Evolutionary conservation across 495 filamentous ascomycete genomes (phyloP).

Genomic region (Choiromyces venosus): DNA sequence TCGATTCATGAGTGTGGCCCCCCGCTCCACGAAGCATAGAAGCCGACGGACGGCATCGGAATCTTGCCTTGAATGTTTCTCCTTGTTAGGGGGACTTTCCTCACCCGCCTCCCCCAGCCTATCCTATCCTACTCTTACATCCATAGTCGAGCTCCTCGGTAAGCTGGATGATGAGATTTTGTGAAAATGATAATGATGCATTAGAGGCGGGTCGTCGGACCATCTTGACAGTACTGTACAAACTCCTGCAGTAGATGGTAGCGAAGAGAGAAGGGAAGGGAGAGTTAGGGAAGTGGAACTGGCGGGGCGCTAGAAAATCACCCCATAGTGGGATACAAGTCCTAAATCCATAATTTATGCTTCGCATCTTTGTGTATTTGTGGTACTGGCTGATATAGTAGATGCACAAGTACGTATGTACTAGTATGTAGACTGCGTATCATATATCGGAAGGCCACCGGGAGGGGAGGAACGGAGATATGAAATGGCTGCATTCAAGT

Average conservation of each 20-base stretch:
- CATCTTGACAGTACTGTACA: background rate
- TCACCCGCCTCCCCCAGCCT: background rate
- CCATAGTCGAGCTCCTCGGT: background rate
- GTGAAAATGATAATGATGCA: background rate
- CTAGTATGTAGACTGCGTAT: background rate
- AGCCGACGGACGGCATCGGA: conserved; percentile 1
- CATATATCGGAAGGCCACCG: background rate
- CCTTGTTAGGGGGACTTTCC: background rate
- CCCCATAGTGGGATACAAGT: background rate
- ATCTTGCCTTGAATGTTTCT: background rate
- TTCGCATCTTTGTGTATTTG: background rate
- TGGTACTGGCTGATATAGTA: background rate
- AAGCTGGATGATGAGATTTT: background rate
- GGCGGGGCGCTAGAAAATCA: background rate
- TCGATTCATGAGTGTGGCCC: background rate
- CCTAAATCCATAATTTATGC: background rate
- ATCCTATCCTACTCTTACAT: background rate
- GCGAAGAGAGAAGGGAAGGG: background rate
- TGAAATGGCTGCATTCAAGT: background rate
- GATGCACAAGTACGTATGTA: background rate
- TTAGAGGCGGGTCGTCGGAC: background rate
- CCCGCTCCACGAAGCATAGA: background rate
- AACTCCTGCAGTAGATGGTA: background rate
- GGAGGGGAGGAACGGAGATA: background rate
- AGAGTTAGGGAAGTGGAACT: background rate